These are phyloP conservation scores for Eucalyptus globulus DNA, from an alignment of 345 rosid species.

Conservation along the genomic window DNA sequence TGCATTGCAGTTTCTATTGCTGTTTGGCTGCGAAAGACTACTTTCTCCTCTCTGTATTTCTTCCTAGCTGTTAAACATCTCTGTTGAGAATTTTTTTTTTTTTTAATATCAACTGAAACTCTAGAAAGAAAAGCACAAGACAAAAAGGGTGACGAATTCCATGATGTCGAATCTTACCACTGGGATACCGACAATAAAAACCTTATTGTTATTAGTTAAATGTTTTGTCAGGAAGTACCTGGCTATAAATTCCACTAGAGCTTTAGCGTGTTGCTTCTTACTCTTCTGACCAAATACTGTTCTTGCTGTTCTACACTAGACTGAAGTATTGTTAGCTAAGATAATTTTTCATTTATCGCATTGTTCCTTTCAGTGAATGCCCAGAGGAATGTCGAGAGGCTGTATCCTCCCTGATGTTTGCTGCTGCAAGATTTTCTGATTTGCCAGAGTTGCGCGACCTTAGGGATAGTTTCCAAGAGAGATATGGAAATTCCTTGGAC, in stretches of 20 bases:
- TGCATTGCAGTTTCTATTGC: neutral
- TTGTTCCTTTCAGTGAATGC: conserved; percentile 47
- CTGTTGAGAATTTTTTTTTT: neutral
- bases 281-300: neutral
- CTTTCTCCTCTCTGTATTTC: neutral
- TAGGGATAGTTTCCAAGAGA: conserved; percentile 73
- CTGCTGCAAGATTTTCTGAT: conserved; percentile 93
- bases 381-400: conserved; percentile 84
- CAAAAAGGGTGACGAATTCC: neutral
- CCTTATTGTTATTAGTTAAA: neutral
- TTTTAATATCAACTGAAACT: neutral
- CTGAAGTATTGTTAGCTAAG: neutral
- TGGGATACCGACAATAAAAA: neutral
- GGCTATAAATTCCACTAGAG: neutral
- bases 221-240: neutral
- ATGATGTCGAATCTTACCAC: neutral
- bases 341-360: neutral
- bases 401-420: conserved; percentile 77
- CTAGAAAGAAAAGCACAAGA: neutral
- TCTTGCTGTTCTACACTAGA: neutral
- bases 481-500: conserved; percentile 60
- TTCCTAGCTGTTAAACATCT: neutral
- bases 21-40: neutral
- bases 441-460: conserved; percentile 85
- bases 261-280: neutral